A percentile compares a stretch with the other conserved stretches of the same genome.
These are phyloP conservation scores for Fusarium secorum DNA, from an alignment of 2,329 filamentous ascomycete genomes.

Conservation along the genomic window DNA sequence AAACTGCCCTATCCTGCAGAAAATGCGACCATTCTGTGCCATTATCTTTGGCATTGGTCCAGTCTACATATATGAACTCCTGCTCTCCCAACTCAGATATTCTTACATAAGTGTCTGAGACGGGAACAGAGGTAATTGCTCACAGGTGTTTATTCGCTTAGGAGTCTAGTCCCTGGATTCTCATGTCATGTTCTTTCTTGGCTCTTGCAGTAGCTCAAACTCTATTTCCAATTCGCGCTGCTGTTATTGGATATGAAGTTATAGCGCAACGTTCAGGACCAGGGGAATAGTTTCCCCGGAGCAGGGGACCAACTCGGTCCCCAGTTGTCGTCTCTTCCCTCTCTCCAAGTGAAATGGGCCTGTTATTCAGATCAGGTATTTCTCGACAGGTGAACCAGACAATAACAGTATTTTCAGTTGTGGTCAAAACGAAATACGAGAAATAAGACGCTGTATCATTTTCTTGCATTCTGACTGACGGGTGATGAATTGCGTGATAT, in stretches of 20 bases:
- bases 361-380: not conserved
- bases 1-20: accelerated
- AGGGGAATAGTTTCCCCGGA: not conserved
- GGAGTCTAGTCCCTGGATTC: not conserved
- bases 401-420: too few relatives aligned
- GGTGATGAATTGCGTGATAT: not conserved
- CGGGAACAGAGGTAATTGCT: not conserved
- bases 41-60: accelerated
- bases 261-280: not conserved
- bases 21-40: accelerated
- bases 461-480: too few relatives aligned
- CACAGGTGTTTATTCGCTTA: not conserved
- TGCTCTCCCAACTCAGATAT: accelerated
- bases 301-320: not conserved
- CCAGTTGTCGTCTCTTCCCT: not conserved
- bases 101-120: accelerated
- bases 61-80: not conserved
- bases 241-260: not conserved
- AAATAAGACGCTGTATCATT: not conserved
- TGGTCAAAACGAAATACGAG: accelerated
- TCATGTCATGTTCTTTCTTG: not conserved
- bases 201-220: not conserved
- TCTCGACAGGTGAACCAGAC: too few relatives aligned
- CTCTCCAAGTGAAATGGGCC: not conserved
- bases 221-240: not conserved